Percentiles rank a stretch among this genome's conserved stretches.
These are phyloP conservation scores for Neurospora cerealis DNA, from an alignment of 495 filamentous ascomycete species.

Conservation along the genomic window DNA sequence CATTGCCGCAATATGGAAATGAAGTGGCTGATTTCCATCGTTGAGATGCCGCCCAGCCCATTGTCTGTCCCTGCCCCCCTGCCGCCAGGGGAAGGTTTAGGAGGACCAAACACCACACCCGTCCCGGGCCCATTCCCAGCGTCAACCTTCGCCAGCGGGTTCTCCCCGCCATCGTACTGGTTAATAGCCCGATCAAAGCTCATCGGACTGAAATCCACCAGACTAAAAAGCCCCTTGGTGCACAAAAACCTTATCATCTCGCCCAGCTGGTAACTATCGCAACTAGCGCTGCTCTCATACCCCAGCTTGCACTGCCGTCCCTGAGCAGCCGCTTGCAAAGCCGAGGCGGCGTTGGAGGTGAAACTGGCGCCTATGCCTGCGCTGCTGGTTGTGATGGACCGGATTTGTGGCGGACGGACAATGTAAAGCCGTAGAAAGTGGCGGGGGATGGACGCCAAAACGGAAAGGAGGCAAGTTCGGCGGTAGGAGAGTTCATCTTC, in stretches of 20 bases:
- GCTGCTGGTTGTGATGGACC: not conserved
- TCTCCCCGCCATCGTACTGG: not conserved
- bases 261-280: slow-evolving; percentile 79
- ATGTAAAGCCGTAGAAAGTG: slow-evolving; percentile 64
- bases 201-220: slow-evolving; percentile 31
- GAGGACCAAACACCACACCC: not conserved
- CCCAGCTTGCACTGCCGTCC: slow-evolving; percentile 61
- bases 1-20: slow-evolving; percentile 34
- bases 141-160: not conserved
- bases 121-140: not conserved
- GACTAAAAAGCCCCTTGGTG: slow-evolving; percentile 40
- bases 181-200: slow-evolving; percentile 15
- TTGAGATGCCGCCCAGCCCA: slow-evolving; percentile 18
- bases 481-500: slow-evolving; percentile 66
- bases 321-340: not conserved
- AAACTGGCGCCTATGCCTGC: not conserved
- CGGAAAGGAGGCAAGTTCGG: slow-evolving; percentile 60
- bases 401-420: slow-evolving; percentile 26
- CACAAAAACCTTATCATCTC: slow-evolving; percentile 76
- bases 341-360: not conserved
- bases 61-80: not conserved
- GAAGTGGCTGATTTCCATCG: slow-evolving; percentile 25
- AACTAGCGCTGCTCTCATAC: slow-evolving; percentile 63
- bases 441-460: slow-evolving; percentile 63
- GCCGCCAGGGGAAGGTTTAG: not conserved